Percentiles rank a stretch among this genome's conserved stretches.
phyloP scores from a whole-genome alignment of 345 rosid species.

The Ailanthus altissimus region DNA sequence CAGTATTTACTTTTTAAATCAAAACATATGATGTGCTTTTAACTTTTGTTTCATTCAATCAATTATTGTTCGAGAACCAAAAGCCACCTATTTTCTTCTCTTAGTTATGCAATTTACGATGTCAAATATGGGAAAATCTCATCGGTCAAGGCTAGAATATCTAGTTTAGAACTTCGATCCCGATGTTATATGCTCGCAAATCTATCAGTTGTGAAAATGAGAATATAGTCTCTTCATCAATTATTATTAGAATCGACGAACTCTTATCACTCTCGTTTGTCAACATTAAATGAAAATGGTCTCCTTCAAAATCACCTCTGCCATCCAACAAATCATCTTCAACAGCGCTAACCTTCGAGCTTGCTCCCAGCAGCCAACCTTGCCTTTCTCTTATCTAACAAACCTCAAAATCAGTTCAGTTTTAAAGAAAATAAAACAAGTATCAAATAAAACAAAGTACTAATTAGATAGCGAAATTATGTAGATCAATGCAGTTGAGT shows the following conservation, averaged over 20 bases:
- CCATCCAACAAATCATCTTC: conserved; percentile 49
- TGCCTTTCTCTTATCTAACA: neutral
- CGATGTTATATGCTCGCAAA: conserved; percentile 33
- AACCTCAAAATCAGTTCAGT: neutral
- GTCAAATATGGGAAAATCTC: conserved; percentile 24
- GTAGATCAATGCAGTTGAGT: conserved; percentile 64
- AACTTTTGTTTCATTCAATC: no score
- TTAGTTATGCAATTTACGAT: neutral
- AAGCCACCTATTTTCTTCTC: neutral
- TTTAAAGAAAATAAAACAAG: conserved; percentile 4
- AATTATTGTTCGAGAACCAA: no score
- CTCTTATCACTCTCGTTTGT: conserved; percentile 33
- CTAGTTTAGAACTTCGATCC: conserved; percentile 7
- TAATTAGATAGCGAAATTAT: conserved; percentile 37
- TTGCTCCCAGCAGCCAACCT: conserved; percentile 14
- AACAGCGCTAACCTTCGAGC: conserved; percentile 52
- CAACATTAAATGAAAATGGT: conserved; percentile 46
- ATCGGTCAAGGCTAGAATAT: neutral
- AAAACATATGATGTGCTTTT: no score
- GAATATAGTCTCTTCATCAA: conserved; percentile 49
- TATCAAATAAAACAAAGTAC: conserved; percentile 20
- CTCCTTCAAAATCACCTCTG: conserved; percentile 52
- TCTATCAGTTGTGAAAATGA: conserved; percentile 33
- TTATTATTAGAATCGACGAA: conserved; percentile 46
- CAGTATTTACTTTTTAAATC: no score